Evolutionary conservation across 495 filamentous ascomycete species (phyloP).

Genomic region (Penicillium silybi): DNA sequence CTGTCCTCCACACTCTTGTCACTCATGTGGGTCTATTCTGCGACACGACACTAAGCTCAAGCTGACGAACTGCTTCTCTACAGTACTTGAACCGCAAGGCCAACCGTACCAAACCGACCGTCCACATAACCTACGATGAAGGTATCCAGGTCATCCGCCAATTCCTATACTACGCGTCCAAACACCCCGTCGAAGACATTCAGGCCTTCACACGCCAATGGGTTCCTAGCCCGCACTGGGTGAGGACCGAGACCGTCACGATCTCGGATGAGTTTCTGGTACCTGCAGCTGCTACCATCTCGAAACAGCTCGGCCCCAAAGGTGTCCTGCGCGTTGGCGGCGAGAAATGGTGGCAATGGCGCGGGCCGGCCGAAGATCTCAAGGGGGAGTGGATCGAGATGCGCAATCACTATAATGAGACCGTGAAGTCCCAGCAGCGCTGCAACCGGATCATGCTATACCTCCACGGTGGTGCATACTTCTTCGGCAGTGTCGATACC

Average conservation of each 20-base stretch:
- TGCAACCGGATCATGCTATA: slow-evolving; percentile 85
- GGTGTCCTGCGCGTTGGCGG: slow-evolving; percentile 76
- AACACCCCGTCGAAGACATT: slow-evolving; percentile 86
- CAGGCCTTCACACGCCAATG: slow-evolving; percentile 87
- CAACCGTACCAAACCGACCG: slow-evolving; percentile 70
- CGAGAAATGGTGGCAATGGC: slow-evolving; percentile 93
- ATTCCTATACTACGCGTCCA: slow-evolving; percentile 77
- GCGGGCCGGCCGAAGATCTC: slow-evolving; percentile 55
- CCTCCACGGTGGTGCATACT: slow-evolving; percentile 80
- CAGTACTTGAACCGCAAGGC: slow-evolving; percentile 81
- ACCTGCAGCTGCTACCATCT: slow-evolving; percentile 58
- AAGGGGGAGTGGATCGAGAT: slow-evolving; percentile 96
- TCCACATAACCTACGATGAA: slow-evolving; percentile 88
- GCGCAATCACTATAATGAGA: slow-evolving; percentile 71
- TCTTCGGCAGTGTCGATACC: slow-evolving; percentile 89
- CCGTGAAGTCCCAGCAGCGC: slow-evolving; percentile 52
- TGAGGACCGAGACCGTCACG: slow-evolving; percentile 68
- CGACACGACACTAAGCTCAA: not conserved
- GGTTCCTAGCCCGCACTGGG: slow-evolving; percentile 87
- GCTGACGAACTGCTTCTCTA: slow-evolving; percentile 6
- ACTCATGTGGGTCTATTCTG: slow-evolving; percentile 57
- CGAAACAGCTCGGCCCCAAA: slow-evolving; percentile 67
- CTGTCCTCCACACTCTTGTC: slow-evolving; percentile 72
- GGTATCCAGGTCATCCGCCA: slow-evolving; percentile 83
- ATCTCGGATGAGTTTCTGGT: slow-evolving; percentile 60